A percentile compares a stretch with the other conserved stretches of the same genome.
Conservation (phyloP, 2,329 filamentous ascomycete genomes). For the Magnaporthiopsis incrustans region DNA sequence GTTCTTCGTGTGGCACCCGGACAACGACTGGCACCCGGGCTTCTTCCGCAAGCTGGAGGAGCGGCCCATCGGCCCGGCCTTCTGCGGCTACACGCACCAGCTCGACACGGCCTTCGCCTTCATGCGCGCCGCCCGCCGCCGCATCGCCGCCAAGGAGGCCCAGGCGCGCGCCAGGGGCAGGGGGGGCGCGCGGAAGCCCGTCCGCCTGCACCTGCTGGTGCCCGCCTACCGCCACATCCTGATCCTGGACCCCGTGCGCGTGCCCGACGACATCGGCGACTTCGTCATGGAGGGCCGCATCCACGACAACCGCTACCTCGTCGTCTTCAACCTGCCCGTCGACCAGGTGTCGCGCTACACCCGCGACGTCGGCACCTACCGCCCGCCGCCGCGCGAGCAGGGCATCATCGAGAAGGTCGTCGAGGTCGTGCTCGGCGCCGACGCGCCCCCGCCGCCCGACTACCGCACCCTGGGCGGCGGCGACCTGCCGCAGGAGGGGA, state of each 20-base stretch:
- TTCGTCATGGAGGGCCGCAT: slow-evolving; percentile 1
- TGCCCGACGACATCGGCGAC: neutral
- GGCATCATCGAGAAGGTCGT: neutral
- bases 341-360: neutral
- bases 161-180: neutral
- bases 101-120: neutral
- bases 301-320: neutral
- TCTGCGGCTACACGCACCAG: slow-evolving; percentile 1
- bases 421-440: neutral
- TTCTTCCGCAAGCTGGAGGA: neutral
- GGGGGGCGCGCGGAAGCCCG: neutral
- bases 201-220: neutral
- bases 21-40: slow-evolving; percentile 1
- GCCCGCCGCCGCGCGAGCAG: neutral
- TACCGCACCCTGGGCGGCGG: neutral
- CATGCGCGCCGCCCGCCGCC: neutral
- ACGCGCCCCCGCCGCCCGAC: neutral
- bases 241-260: neutral
- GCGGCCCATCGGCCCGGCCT: neutral
- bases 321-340: neutral
- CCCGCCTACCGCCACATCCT: neutral
- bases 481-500: neutral
- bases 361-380: neutral
- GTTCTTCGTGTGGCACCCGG: slow-evolving; percentile 1
- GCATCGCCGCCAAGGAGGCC: neutral